Evolutionary conservation across 805 yeast species (phyloP).

Genomic region (Lipomyces sp.): DNA sequence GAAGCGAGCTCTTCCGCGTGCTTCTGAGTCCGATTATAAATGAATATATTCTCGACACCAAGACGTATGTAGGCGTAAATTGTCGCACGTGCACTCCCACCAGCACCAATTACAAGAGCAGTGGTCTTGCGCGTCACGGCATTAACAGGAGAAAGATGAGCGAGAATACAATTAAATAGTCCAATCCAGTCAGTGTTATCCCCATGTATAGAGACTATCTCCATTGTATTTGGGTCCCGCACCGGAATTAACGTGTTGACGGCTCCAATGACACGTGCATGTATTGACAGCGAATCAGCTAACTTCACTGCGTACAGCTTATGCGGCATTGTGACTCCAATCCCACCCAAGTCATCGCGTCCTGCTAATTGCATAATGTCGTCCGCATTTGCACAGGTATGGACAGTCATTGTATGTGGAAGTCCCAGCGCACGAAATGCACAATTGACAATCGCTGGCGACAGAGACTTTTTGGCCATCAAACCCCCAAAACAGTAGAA

Average conservation of each 20-base stretch:
- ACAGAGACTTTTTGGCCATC: constrained; percentile 62
- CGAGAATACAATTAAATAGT: constrained; percentile 61
- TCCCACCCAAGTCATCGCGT: constrained; percentile 68
- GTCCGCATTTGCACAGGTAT: constrained; percentile 52
- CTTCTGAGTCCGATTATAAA: constrained; percentile 72
- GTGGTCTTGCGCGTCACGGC: constrained; percentile 38
- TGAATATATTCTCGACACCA: constrained; percentile 74
- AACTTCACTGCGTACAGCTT: constrained; percentile 72
- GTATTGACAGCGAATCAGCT: constrained; percentile 60
- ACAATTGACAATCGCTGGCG: constrained; percentile 80
- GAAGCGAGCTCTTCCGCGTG: constrained; percentile 58
- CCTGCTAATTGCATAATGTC: constrained; percentile 42
- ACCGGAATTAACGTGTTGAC: constrained; percentile 72
- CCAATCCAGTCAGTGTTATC: constrained; percentile 97
- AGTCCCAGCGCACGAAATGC: constrained; percentile 70
- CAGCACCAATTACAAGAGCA: constrained; percentile 90
- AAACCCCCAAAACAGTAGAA: constrained; percentile 29
- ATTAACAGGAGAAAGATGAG: constrained; percentile 38
- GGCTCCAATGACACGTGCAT: constrained; percentile 85
- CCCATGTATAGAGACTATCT: constrained; percentile 43
- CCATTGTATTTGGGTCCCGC: constrained; percentile 33
- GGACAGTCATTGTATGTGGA: constrained; percentile 59
- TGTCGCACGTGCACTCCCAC: constrained; percentile 96
- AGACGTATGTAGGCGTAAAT: constrained; percentile 76
- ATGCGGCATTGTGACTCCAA: constrained; percentile 88